phyloP scores from a whole-genome alignment of 1,284 basidiomycete genomes.

The Cutaneotrichosporon spelunceum region DNA sequence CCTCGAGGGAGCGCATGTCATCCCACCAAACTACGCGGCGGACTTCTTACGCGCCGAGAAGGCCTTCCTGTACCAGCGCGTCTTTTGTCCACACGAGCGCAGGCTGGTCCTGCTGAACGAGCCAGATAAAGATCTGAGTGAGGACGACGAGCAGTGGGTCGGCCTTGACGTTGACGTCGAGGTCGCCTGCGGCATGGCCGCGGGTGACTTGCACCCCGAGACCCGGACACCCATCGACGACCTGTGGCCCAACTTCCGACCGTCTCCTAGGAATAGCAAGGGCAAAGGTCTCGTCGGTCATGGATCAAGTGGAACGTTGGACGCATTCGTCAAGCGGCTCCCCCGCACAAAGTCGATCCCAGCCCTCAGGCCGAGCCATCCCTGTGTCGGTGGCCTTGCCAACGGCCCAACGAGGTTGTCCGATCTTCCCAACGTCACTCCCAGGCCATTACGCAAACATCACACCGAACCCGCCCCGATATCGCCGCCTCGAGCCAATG shows the following conservation, averaged over 20 bases:
- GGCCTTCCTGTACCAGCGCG: conserved; percentile 90
- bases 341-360: conserved; percentile 27
- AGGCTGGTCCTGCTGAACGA: conserved; percentile 67
- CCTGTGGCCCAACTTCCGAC: conserved; percentile 64
- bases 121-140: conserved; percentile 57
- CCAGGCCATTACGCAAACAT: not conserved
- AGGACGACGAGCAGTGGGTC: conserved; percentile 67
- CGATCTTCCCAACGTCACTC: conserved; percentile 21
- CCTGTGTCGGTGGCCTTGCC: conserved; percentile 30
- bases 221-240: conserved; percentile 70
- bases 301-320: conserved; percentile 33
- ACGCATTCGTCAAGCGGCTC: conserved; percentile 41
- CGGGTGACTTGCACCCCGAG: conserved; percentile 74
- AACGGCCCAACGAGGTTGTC: conserved; percentile 45
- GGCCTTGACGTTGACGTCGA: conserved; percentile 57
- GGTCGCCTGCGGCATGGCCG: conserved; percentile 60
- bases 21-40: conserved; percentile 72
- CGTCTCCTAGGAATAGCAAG: conserved; percentile 11
- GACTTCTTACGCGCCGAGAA: conserved; percentile 75
- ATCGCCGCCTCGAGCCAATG: not conserved
- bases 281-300: not conserved
- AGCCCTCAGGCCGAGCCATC: conserved; percentile 26
- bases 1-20: conserved; percentile 77
- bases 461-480: conserved; percentile 4
- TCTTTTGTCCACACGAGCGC: conserved; percentile 72